Conservation (phyloP, 805 yeast genomes). For the Yarrowia sp. region DNA sequence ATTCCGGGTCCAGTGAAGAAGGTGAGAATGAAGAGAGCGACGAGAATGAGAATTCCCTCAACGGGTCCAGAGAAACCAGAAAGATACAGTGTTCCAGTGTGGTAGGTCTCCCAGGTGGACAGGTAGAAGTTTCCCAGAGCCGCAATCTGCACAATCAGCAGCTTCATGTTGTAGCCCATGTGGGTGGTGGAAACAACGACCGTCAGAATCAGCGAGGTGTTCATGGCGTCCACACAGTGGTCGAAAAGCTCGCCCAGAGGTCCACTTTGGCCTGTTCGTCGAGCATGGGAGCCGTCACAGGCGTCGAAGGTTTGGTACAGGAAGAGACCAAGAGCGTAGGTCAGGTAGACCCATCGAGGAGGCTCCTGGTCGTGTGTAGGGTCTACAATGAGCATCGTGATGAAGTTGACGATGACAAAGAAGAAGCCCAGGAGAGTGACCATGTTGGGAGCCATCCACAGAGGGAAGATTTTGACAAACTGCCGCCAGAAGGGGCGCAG, state of each 20-base stretch:
- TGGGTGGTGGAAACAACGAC: conserved; percentile 69
- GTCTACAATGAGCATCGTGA: conserved; percentile 67
- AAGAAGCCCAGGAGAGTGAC: conserved; percentile 70
- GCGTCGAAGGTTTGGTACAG: conserved; percentile 95
- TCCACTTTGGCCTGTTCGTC: conserved; percentile 91
- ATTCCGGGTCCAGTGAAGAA: conserved; percentile 66
- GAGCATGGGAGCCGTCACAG: conserved; percentile 92
- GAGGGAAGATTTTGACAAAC: conserved; percentile 73
- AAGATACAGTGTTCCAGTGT: conserved; percentile 77
- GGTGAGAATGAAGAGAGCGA: conserved; percentile 54
- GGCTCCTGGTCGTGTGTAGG: conserved; percentile 57
- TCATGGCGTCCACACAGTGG: conserved; percentile 70
- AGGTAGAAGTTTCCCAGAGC: conserved; percentile 64
- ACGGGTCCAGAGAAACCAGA: conserved; percentile 90
- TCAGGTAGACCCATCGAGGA: conserved; percentile 75
- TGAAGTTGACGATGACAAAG: conserved; percentile 64
- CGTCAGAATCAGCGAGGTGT: conserved; percentile 69
- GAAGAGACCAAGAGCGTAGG: conserved; percentile 79
- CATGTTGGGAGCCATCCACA: conserved; percentile 62
- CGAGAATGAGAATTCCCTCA: conserved; percentile 77
- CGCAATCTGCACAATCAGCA: conserved; percentile 36
- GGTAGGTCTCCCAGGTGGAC: conserved; percentile 95
- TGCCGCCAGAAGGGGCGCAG: conserved; percentile 79
- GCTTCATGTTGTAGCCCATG: conserved; percentile 65
- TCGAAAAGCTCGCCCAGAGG: conserved; percentile 94